Evolutionary conservation across 805 yeast species (phyloP), one percentile per base, ranked within the genome.

Genomic region (Kuraishia piskuri): DNA sequence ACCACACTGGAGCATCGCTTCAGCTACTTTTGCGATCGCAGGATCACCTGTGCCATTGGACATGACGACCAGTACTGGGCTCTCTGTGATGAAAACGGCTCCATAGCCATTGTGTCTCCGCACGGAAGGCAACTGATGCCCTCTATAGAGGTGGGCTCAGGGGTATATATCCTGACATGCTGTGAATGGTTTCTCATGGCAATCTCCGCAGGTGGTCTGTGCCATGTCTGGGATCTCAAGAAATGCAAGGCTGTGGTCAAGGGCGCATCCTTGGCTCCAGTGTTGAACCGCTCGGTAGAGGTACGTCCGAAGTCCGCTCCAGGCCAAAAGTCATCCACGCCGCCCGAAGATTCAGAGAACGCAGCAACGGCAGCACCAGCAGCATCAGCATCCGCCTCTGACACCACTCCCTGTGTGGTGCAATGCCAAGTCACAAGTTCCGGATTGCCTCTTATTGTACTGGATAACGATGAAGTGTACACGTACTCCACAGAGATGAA

Each of bases 71-170:
- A 62, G 17, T 82, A 70, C 59, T 78, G 84, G 72, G 77, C 77
- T 10, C 62, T 82, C 22, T 73, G 84, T 0, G 81, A 88, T 0
- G 83, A 83, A 49, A 71, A 76, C 26, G 90, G 90, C 0, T 66
- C 80, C 0, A 58, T 84, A 14, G 74, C 77, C 55, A 57, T 81
- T 0, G 59, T 76, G 7, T 65, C 77, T 1, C 70, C 77, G 0
- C 64, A 67, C 6, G 88, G 88, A 0, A 61, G 75, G 22, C 68
- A 69, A 25, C 56, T 74, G 1, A 61, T 70, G 50, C 83, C 87
- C 2, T 64, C 73, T 10, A 61, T 82, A 10, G 85, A 82, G 59
- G 53, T 83, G 2, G 87, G 87, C 0, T 67, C 67, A 14, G 73
- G 73, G 51, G 65, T 80, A 0, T 65, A 76, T 0, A 68, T 67